Evolutionary conservation across 176 grass and related monocot species (phyloP).

Genomic region (Ananas comosus): DNA sequence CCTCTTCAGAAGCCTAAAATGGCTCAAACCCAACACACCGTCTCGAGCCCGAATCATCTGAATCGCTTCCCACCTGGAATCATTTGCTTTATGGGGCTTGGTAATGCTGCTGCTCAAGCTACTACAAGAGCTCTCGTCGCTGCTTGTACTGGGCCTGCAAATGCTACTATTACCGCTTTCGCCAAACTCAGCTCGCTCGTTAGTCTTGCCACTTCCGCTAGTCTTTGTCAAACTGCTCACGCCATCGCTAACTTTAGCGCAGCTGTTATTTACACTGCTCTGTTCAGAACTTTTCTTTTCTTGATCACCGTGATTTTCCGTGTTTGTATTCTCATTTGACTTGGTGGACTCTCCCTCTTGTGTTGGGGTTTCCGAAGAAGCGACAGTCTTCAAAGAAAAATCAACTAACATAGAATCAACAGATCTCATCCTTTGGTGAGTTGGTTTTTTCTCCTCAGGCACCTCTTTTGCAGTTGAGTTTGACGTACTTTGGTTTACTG

Average conservation of each 20-base stretch:
- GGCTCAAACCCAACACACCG: slow-evolving; percentile 50
- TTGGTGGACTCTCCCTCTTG: background rate
- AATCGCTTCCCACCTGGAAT: slow-evolving; percentile 73
- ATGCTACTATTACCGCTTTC: slow-evolving; percentile 42
- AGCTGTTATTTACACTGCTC: slow-evolving; percentile 17
- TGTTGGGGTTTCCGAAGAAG: slow-evolving; percentile 5
- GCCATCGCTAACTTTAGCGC: slow-evolving; percentile 22
- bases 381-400: background rate
- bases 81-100: slow-evolving; percentile 74
- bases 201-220: slow-evolving; percentile 30
- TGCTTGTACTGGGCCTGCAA: slow-evolving; percentile 49
- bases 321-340: slow-evolving; percentile 5
- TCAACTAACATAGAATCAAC: slow-evolving; percentile 10
- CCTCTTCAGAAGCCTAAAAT: slow-evolving; percentile 65
- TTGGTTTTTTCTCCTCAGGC: slow-evolving; percentile 24
- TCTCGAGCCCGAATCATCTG: slow-evolving; percentile 39
- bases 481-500: background rate
- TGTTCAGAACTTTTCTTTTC: slow-evolving; percentile 30
- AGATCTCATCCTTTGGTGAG: slow-evolving; percentile 5
- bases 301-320: slow-evolving; percentile 15
- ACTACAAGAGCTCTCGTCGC: slow-evolving; percentile 69
- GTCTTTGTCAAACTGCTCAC: slow-evolving; percentile 14
- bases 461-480: background rate
- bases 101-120: slow-evolving; percentile 42
- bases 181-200: slow-evolving; percentile 26